Evolutionary conservation across 2,329 filamentous ascomycete genomes (phyloP), one percentile per base, ranked within the genome.

Genomic region (Diaporthe nobilis): DNA sequence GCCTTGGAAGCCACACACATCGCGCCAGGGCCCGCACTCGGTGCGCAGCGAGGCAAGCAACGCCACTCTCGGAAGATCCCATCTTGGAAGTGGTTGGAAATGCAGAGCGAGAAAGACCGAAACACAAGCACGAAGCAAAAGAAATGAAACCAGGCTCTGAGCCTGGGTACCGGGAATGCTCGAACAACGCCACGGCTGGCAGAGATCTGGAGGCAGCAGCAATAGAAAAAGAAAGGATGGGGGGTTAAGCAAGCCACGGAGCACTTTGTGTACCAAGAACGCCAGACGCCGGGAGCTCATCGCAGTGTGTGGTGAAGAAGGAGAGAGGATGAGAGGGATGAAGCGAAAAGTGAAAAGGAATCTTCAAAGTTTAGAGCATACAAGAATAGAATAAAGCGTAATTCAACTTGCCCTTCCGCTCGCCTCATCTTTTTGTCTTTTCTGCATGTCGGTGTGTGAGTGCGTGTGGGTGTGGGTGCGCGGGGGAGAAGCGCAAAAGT

Each of bases 371-470:
- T 28, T 17, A 22, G 31, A n/a, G n/a, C 13, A 17, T 68, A 68
- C 65, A 68, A 68, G 65, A 68, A 68, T 25, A 34, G 65, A 68
- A 53, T 28, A n/a, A 68, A 51, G 8, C 47, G 4, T 4, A 25
- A 53, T 39, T 13, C 1, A 39, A 25, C 15, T n/a, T 17, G 15
- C 31, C 13, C 34, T 25, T 15, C 31, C 31, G 47, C 47, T 37
- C 31, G 65, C 65, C 65, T 53, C 63, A 20, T 42, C 20, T 20
- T 37, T 53, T 25, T 25, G 25, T 22, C 22, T 53, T 53, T 25
- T 53, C 22, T 20, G 28, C 37, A 10, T 7, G 42, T 65, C n/a
- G 42, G 39, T 47, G 25, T 31, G 20, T 9, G 44, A 20, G 7
- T 51, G 28, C 2, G 42, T 53, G 57, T n/a, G 34, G 31, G 20